Evolutionary conservation across 495 filamentous ascomycete genomes (phyloP), one percentile per base, ranked within the genome.

Genomic region (Pyronema omphalodes): DNA sequence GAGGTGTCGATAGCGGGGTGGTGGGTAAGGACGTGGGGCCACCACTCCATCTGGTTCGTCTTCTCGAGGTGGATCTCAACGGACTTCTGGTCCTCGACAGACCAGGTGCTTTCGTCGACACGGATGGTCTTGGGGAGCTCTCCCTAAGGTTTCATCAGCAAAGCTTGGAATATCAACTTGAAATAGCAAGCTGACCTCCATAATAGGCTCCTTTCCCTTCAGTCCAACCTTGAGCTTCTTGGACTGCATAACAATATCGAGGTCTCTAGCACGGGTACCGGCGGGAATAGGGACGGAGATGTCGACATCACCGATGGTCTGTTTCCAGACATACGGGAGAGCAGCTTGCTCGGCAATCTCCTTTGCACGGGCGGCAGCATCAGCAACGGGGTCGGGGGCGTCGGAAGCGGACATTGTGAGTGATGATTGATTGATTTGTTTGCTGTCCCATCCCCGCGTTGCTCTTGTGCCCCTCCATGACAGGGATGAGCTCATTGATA

Each of bases 1-100:
- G 81, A 79, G 33, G 91, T 87, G 67, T 98, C 93, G 71, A 96
- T 93, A 65, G 80, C 82, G 23, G 85, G 86, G 23, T 88, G 88
- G 12, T 70, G 63, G 18, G 80, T 93, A 9, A 94, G 75, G 18
- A 95, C 85, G 68, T 94, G 86, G 29, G 84, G 71, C 91, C 91
- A 98, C 91, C 91, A 98, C 69, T 94, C 86, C 76, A 89, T 79
- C 76, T 95, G 88, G 74, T 95, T 94, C 54, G 80, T 71, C 69
- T 98, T 98, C 74, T 96, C 91, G 33, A 98, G 82, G 68, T 96
- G 93, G 58, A 98, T 72, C 64, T 79, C 77, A 60, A 96, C 68
- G 62, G 85, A 77, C 69, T 93, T 93, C 11, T 77, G 74, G 6
- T 83, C 73, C 52, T 85, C 80, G 35, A 98, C 79, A 3, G 91